Conservation (phyloP, 1,284 basidiomycete species). For the Rhodotorula sp. region DNA sequence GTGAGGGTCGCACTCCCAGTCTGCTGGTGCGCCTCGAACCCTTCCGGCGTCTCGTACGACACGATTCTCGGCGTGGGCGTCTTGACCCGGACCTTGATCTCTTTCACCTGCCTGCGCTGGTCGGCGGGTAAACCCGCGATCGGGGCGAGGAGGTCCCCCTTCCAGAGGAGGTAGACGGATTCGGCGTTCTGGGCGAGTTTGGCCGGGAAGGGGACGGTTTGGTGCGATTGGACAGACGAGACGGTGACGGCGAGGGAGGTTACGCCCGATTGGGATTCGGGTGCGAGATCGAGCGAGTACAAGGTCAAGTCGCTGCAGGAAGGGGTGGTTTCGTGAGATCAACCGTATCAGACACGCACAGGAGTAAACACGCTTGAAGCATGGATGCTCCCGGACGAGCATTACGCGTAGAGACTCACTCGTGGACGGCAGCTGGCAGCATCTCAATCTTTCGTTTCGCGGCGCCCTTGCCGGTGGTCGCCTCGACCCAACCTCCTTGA, state of each 20-base stretch:
- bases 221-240: slow-evolving; percentile 30
- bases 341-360: not conserved
- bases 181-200: slow-evolving; percentile 42
- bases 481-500: slow-evolving; percentile 54
- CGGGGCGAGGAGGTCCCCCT: slow-evolving; percentile 31
- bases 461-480: slow-evolving; percentile 55
- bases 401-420: not conserved
- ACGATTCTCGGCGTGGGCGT: slow-evolving; percentile 31
- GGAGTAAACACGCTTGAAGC: not conserved
- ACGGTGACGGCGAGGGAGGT: slow-evolving; percentile 24
- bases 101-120: slow-evolving; percentile 36
- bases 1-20: slow-evolving; percentile 38
- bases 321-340: not conserved
- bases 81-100: slow-evolving; percentile 37
- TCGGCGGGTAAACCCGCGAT: slow-evolving; percentile 34
- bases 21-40: slow-evolving; percentile 31
- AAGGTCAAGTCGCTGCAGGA: slow-evolving; percentile 21
- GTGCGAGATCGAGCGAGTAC: slow-evolving; percentile 21
- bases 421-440: slow-evolving; percentile 16
- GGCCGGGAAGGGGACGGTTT: slow-evolving; percentile 22
- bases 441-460: slow-evolving; percentile 58
- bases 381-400: not conserved
- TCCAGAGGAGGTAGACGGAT: slow-evolving; percentile 31
- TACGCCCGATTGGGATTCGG: slow-evolving; percentile 1
- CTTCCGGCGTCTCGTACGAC: slow-evolving; percentile 26